A percentile compares a stretch with the other conserved stretches of the same genome.
Conservation (phyloP, 257 asterid genomes). For the Nicotiana benthamiana region DNA sequence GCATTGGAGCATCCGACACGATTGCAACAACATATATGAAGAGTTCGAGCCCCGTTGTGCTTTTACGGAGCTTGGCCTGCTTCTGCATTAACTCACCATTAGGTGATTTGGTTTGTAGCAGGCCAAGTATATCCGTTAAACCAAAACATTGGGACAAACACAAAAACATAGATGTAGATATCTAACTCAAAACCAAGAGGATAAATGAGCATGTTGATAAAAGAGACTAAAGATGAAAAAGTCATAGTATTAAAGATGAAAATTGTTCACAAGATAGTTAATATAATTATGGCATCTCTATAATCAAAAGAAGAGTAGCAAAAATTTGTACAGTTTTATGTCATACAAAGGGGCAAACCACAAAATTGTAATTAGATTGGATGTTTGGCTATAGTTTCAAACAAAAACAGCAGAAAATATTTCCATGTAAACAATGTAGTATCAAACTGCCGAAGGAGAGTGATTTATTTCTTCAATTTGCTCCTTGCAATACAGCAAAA, state of each 20-base stretch:
- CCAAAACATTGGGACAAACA: too few species aligned
- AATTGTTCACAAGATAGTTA: neutral
- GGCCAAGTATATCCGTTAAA: too few species aligned
- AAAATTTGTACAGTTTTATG: slow-evolving; percentile 43
- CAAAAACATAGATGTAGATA: neutral
- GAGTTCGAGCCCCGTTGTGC: too few species aligned
- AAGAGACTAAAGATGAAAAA: neutral
- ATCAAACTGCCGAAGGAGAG: neutral
- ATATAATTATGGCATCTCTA: slow-evolving; percentile 19
- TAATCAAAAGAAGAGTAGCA: slow-evolving; percentile 26
- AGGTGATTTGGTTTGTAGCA: too few species aligned
- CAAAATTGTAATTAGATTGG: slow-evolving; percentile 36
- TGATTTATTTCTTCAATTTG: slow-evolving; percentile 19
- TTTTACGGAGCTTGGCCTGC: too few species aligned
- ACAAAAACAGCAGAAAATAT: neutral
- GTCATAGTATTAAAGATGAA: neutral
- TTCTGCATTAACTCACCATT: too few species aligned
- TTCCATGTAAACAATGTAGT: neutral
- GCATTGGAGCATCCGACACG: too few species aligned
- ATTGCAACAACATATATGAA: too few species aligned
- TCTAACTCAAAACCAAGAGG: neutral
- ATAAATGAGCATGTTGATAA: neutral
- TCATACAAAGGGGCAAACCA: slow-evolving; percentile 25
- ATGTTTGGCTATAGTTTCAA: neutral
- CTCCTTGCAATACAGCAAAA: slow-evolving; percentile 28